Base-by-base conservation (phyloP, 176 grass and related monocot genomes). In the Aegilops sharonensis region DNA sequence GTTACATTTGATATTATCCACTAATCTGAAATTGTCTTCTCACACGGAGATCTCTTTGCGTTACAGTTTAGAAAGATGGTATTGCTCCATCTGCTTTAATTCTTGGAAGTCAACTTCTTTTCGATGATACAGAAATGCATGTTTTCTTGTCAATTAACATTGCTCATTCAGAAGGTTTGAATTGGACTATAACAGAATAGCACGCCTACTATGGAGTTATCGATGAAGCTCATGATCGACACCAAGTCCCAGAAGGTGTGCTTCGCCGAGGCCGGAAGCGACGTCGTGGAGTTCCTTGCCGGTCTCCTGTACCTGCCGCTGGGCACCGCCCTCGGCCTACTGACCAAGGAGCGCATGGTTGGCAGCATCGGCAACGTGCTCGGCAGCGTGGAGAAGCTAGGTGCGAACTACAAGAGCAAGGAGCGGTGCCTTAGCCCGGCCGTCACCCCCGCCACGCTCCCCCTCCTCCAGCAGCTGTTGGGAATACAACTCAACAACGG, bases 161-260 rank as follows among this genome's bases (percentile, higher is more conserved):
- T 25, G 48, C 11, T 13, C 20, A 59, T 27, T 24, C 5, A n/a
- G 8, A 71, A 71, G 31, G 36, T 23, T 43, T 72, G 12, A 57
- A 15, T 27, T 69, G 6, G 34, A 48, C 17, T 21, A 6, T 11
- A 43, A 23, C 35, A 72, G 20, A 2, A 20, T n/a, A 40, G 4
- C 23, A 87, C 37, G 72, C 18, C 48, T 20, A 25, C 8, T 6
- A 35, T 20, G 23, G 79, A 56, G 37, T 62, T 83, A 10, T 83
- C 64, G 1, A 13, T 88, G 5, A 88, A 83, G 64, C 80, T 83
- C 18, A 60, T 83, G 61, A 69, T 83, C 12, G 63, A 88, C 11
- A 78, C 64, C 62, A 83, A 61, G 63, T 13, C 86, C 27, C 48
- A 83, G 25, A 78, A 24, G 68, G 72, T 88, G 20, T 88, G 86